phyloP scores from a whole-genome alignment of 2,329 filamentous ascomycete species.

The Ustulina deusta region DNA sequence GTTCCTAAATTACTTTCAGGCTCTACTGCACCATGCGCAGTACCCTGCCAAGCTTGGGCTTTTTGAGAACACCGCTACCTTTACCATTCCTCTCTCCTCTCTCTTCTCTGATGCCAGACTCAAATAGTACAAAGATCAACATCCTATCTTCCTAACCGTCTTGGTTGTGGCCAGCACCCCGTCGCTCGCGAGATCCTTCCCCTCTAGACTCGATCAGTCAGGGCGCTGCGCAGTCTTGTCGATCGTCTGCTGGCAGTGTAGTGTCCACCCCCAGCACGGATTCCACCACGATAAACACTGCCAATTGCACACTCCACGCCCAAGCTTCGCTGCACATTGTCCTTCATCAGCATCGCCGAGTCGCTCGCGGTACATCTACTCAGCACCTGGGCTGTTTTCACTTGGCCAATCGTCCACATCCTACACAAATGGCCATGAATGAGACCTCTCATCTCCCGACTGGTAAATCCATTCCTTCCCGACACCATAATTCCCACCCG shows the following conservation, averaged over 20 bases:
- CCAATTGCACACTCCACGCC: conserved; percentile 5
- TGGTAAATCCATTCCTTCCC: conserved; percentile 42
- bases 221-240: conserved; percentile 3
- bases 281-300: conserved; percentile 23
- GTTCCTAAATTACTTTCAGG: conserved; percentile 25
- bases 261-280: conserved; percentile 16
- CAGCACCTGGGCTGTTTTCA: background rate
- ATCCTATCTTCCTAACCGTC: conserved; percentile 11
- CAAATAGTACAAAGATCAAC: conserved; percentile 22
- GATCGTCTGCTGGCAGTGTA: conserved; percentile 2
- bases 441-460: conserved; percentile 45
- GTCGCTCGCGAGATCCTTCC: conserved; percentile 2
- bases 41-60: conserved; percentile 23
- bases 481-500: background rate
- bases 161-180: background rate
- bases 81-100: conserved; percentile 9
- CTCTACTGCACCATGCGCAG: conserved; percentile 19
- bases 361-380: background rate
- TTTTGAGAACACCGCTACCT: conserved; percentile 23
- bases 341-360: conserved; percentile 10
- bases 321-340: conserved; percentile 15
- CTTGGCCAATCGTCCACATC: background rate
- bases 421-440: conserved; percentile 47
- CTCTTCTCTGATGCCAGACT: background rate
- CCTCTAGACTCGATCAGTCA: conserved; percentile 1